phyloP scores from a whole-genome alignment of 768 basidiomycete species.

The Cystofilobasidium bisporidii region DNA sequence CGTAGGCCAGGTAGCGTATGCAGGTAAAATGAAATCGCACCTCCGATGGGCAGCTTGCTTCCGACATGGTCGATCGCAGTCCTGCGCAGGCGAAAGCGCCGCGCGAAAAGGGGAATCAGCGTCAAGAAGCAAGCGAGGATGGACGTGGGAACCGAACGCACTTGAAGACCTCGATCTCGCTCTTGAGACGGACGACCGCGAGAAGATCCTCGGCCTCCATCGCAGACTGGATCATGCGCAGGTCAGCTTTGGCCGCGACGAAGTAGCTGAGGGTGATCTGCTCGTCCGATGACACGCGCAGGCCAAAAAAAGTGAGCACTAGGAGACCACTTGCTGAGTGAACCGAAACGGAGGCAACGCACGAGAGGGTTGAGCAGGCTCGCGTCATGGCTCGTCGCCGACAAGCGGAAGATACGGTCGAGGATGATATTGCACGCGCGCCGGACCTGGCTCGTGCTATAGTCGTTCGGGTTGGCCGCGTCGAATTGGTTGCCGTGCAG shows the following conservation, averaged over 20 bases:
- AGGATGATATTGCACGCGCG: slow-evolving; percentile 7
- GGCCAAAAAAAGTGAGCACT: no score
- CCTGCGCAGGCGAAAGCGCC: background rate
- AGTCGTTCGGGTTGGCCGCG: background rate
- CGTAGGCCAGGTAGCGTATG: no score
- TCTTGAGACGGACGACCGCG: background rate
- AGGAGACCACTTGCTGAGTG: no score
- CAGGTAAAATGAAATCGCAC: background rate
- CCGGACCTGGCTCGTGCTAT: slow-evolving; percentile 5
- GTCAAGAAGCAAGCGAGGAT: no score
- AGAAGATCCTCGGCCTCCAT: background rate
- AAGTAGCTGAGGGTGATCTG: slow-evolving; percentile 4
- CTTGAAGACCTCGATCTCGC: slow-evolving; percentile 18
- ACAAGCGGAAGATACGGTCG: slow-evolving; percentile 11
- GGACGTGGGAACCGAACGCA: background rate
- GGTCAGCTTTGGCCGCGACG: background rate
- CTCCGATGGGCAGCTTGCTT: slow-evolving; percentile 12
- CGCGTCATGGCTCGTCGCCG: slow-evolving; percentile 8
- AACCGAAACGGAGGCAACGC: background rate
- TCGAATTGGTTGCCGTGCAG: slow-evolving; percentile 1
- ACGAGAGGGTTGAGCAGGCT: slow-evolving; percentile 4
- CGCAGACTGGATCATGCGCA: slow-evolving; percentile 8
- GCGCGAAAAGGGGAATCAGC: no score
- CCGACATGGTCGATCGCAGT: slow-evolving; percentile 12
- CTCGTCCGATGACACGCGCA: no score